A percentile compares a stretch with the other conserved stretches of the same genome.
Conservation (phyloP, 116 monocot species). For the Trichopus zeylanicus region DNA sequence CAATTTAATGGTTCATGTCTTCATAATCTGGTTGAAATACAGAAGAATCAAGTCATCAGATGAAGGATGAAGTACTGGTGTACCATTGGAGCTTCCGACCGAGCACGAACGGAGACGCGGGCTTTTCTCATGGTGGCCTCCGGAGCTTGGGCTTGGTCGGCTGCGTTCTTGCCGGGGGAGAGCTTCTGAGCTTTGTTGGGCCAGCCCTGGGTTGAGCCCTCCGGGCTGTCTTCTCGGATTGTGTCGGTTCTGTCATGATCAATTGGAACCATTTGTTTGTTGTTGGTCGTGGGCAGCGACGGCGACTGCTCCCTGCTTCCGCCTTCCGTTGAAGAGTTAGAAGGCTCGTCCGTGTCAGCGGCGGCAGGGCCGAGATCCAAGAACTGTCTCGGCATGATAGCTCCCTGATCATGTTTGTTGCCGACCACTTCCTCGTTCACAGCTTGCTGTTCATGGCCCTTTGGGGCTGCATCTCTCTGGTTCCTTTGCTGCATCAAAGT, state of each 20-base stretch:
- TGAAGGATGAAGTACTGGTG: too few relatives aligned
- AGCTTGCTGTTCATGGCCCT: constrained; percentile 1
- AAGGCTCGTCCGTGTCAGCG: constrained; percentile 18
- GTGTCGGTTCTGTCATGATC: constrained; percentile 6
- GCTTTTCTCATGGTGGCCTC: constrained; percentile 25
- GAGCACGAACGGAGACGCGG: constrained; percentile 34
- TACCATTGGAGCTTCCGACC: constrained; percentile 34
- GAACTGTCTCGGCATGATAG: constrained; percentile 40
- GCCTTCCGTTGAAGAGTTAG: constrained; percentile 35
- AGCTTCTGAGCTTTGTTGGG: constrained; percentile 2
- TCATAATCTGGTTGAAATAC: background rate
- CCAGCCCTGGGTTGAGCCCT: constrained; percentile 19
- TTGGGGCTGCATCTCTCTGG: background rate
- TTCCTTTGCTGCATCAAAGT: constrained; percentile 22
- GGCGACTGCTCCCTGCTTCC: constrained; percentile 19
- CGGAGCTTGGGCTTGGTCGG: background rate
- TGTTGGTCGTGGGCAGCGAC: constrained; percentile 10
- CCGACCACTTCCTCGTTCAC: background rate
- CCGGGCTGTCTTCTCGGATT: constrained; percentile 17
- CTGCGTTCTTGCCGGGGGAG: constrained; percentile 1
- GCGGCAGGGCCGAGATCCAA: constrained; percentile 23
- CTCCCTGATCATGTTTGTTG: constrained; percentile 3
- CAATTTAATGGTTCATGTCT: background rate
- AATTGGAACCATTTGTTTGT: constrained; percentile 7
- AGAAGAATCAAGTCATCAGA: background rate